These are phyloP conservation scores for Pulveroboletus sp. DNA, from an alignment of 768 basidiomycete species.

Conservation along the genomic window DNA sequence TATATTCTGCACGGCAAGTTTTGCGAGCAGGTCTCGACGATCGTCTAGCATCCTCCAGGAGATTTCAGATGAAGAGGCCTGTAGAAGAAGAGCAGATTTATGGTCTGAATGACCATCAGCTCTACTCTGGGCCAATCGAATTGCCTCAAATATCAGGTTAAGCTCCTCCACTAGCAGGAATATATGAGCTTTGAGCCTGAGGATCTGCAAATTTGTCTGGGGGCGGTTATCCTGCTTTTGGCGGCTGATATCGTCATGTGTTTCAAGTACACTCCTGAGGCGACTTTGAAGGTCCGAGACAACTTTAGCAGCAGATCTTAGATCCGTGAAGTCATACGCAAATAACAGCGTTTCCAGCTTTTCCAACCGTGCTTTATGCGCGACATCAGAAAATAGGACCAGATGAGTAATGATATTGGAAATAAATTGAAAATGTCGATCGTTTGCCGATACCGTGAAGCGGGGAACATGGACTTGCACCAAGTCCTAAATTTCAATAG, in stretches of 20 bases:
- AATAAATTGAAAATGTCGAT: constrained; percentile 79
- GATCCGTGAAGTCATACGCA: constrained; percentile 85
- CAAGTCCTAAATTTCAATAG: constrained; percentile 57
- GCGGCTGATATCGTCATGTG: constrained; percentile 39
- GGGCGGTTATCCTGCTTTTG: constrained; percentile 31
- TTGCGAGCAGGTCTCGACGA: constrained; percentile 69
- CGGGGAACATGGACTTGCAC: constrained; percentile 79
- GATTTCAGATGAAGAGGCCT: constrained; percentile 81
- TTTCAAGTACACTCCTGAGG: constrained; percentile 62
- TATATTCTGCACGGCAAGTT: constrained; percentile 78
- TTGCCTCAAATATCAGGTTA: constrained; percentile 81
- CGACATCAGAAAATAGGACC: constrained; percentile 86
- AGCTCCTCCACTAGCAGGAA: constrained; percentile 75
- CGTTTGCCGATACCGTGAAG: constrained; percentile 82
- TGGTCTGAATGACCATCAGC: constrained; percentile 62
- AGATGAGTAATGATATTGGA: constrained; percentile 86
- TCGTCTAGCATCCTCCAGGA: constrained; percentile 91
- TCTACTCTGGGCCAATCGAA: constrained; percentile 79
- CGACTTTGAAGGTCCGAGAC: constrained; percentile 71
- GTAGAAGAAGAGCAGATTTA: constrained; percentile 77
- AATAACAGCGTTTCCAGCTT: constrained; percentile 80
- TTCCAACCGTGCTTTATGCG: constrained; percentile 74
- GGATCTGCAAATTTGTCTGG: constrained; percentile 51
- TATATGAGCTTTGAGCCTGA: constrained; percentile 71
- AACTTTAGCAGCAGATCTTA: constrained; percentile 65